phyloP scores from a whole-genome alignment of 225 moss, liverwort and hornwort genomes.

The Anthoceros angustus region DNA sequence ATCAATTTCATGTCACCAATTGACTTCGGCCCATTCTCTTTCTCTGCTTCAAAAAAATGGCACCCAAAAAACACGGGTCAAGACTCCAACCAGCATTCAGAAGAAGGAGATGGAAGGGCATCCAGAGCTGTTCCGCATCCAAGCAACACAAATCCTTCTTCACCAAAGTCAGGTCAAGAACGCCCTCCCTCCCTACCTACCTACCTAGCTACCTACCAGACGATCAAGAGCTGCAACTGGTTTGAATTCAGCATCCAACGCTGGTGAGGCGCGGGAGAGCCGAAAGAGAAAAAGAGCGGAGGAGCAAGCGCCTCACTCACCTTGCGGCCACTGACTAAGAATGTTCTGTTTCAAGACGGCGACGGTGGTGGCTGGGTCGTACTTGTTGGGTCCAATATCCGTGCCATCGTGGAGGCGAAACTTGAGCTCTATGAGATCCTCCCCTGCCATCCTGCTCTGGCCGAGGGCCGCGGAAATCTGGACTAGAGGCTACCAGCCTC shows the following conservation, averaged over 20 bases:
- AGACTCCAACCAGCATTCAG: too few species aligned
- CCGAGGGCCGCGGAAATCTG: neutral
- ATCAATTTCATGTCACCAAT: constrained; percentile 94
- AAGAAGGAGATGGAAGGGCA: too few species aligned
- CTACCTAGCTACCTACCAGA: too few species aligned
- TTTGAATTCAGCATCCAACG: too few species aligned
- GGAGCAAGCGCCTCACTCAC: constrained; percentile 14
- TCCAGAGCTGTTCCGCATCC: too few species aligned
- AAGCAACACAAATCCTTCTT: too few species aligned
- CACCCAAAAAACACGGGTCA: neutral
- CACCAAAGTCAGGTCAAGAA: too few species aligned
- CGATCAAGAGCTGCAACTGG: too few species aligned
- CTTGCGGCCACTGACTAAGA: constrained; percentile 90
- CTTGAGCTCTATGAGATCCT: constrained; percentile 93
- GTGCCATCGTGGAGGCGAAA: constrained; percentile 95
- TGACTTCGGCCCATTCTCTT: constrained; percentile 87
- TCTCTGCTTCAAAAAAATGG: constrained; percentile 39
- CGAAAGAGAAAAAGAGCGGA: neutral
- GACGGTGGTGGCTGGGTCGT: constrained; percentile 87
- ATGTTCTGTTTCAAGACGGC: constrained; percentile 92
- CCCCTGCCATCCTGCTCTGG: constrained; percentile 46
- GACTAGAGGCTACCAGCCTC: neutral
- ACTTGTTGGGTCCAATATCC: constrained; percentile 91
- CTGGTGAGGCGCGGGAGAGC: too few species aligned
- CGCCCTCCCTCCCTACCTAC: too few species aligned